phyloP scores from a whole-genome alignment of 441 rosid genomes.

The Mallotus japonicus region DNA sequence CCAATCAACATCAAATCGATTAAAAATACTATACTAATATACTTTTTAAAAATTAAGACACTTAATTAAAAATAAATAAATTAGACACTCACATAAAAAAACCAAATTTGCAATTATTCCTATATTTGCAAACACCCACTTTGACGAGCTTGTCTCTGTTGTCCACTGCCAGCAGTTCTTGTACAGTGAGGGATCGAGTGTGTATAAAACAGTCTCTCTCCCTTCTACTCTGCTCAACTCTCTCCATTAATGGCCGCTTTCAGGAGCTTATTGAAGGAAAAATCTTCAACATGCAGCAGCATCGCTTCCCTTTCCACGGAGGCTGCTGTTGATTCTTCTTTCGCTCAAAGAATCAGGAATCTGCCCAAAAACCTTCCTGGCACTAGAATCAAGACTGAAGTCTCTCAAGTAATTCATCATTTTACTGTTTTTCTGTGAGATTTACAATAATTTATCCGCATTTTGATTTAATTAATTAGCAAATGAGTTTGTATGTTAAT shows the following conservation, averaged over 20 bases:
- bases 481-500: too few relatives aligned
- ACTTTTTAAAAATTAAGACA: too few relatives aligned
- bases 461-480: too few relatives aligned
- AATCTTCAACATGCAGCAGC: constrained; percentile 26
- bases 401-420: constrained; percentile 42
- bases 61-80: too few relatives aligned
- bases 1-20: too few relatives aligned
- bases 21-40: too few relatives aligned
- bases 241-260: constrained; percentile 47
- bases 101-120: too few relatives aligned
- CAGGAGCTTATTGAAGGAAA: constrained; percentile 37
- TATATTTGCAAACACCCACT: too few relatives aligned
- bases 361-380: constrained; percentile 63
- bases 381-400: constrained; percentile 57
- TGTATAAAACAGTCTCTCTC: neutral
- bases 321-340: constrained; percentile 38
- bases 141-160: neutral
- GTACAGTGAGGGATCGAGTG: neutral
- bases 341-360: constrained; percentile 60
- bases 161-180: neutral
- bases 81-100: too few relatives aligned
- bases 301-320: constrained; percentile 39
- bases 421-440: neutral
- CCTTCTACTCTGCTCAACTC: too few relatives aligned
- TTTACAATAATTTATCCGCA: too few relatives aligned